Conservation (phyloP, 495 filamentous ascomycete species). For the Trichoderma reesei region DNA sequence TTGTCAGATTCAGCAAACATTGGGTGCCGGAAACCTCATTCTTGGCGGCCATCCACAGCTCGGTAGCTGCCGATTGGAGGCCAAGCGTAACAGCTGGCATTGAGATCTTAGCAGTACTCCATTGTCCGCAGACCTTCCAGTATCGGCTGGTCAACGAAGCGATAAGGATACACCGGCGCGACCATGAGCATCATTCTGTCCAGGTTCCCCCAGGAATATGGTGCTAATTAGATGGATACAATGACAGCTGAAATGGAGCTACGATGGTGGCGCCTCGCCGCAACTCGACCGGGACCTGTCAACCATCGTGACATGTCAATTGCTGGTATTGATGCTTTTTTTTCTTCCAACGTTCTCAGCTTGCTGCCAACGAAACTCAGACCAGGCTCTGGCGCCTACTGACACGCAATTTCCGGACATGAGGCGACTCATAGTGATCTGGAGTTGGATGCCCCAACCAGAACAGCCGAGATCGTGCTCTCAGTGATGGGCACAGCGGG, state of each 20-base stretch:
- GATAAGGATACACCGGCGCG: background rate
- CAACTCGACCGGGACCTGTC: background rate
- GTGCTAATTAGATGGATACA: conserved; percentile 5
- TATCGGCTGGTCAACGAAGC: background rate
- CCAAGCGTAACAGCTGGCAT: background rate
- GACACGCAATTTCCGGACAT: background rate
- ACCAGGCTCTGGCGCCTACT: background rate
- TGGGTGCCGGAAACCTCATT: background rate
- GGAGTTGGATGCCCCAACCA: too few relatives aligned
- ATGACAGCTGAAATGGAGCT: background rate
- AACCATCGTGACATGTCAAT: background rate
- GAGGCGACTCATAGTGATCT: background rate
- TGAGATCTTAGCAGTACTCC: background rate
- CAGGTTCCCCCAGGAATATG: background rate
- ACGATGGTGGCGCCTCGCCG: background rate
- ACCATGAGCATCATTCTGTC: background rate
- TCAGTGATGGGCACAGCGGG: background rate
- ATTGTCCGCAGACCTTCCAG: background rate
- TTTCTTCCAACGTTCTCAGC: background rate
- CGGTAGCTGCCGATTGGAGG: background rate
- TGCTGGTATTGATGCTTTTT: background rate
- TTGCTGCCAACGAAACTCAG: background rate
- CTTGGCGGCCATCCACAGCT: background rate
- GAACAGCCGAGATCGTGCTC: background rate
- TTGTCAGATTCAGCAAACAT: too few relatives aligned